Evolutionary conservation across 148 eudicot genomes (phyloP).

Genomic region (Chenopodium berlandieri): DNA sequence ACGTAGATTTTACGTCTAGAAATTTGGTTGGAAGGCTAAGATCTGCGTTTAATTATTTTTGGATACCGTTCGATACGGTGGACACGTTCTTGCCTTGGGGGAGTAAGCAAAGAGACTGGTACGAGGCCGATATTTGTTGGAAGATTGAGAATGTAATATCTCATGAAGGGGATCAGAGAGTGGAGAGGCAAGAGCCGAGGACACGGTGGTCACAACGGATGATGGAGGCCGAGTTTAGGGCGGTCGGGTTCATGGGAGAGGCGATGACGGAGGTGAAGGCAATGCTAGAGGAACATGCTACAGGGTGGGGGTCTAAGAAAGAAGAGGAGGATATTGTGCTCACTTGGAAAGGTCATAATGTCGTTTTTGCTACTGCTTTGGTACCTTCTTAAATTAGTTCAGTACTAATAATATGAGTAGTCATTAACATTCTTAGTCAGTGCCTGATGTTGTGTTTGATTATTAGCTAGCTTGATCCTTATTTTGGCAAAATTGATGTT

Average conservation of each 20-base stretch:
- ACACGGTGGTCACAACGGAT: constrained; percentile 66
- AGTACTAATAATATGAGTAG: neutral
- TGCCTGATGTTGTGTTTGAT: neutral
- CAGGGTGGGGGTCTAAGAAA: constrained; percentile 95
- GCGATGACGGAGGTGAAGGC: constrained; percentile 58
- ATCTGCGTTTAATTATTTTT: constrained; percentile 71
- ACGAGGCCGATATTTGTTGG: constrained; percentile 79
- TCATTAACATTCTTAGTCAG: neutral
- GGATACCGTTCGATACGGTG: constrained; percentile 92
- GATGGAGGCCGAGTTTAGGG: constrained; percentile 52
- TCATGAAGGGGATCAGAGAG: constrained; percentile 58
- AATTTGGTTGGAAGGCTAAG: constrained; percentile 55
- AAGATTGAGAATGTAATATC: constrained; percentile 85
- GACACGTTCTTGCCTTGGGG: constrained; percentile 75
- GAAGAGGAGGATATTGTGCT: constrained; percentile 81
- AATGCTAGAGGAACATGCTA: constrained; percentile 89
- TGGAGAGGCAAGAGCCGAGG: constrained; percentile 72
- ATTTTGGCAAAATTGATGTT: neutral
- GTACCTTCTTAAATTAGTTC: constrained; percentile 35
- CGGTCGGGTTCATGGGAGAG: constrained; percentile 52
- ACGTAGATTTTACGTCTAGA: constrained; percentile 64
- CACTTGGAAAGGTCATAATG: constrained; percentile 98
- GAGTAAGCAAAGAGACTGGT: constrained; percentile 82
- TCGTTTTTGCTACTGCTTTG: constrained; percentile 88
- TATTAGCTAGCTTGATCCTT: neutral